Conservation (phyloP, 1,284 basidiomycete species). For the Tetrapyrgos nigripes region DNA sequence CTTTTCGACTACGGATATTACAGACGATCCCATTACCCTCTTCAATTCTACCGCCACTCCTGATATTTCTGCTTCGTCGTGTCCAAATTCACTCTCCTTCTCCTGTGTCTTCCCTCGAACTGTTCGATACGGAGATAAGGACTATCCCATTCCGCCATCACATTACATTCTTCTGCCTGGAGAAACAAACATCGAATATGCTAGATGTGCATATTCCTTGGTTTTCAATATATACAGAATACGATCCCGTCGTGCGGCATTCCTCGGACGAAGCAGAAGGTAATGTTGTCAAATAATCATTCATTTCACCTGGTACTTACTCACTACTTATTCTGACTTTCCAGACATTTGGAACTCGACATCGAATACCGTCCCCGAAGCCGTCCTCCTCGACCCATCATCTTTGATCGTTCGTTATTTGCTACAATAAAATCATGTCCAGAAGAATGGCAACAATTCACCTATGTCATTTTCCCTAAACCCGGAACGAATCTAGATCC, state of each 20-base stretch:
- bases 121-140: constrained; percentile 11
- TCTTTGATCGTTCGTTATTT: constrained; percentile 7
- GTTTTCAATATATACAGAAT: constrained; percentile 16
- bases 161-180: constrained; percentile 21
- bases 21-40: constrained; percentile 8
- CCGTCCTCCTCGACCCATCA: constrained; percentile 14
- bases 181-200: constrained; percentile 18
- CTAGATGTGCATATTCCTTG: constrained; percentile 21
- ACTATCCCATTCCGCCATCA: constrained; percentile 24
- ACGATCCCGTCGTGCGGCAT: constrained; percentile 9
- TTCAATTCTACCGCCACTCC: constrained; percentile 3
- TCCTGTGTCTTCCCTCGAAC: constrained; percentile 17
- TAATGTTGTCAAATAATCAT: background rate
- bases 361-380: constrained; percentile 15
- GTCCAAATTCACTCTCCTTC: constrained; percentile 20
- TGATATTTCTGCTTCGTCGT: constrained; percentile 4
- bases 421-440: constrained; percentile 14
- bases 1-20: constrained; percentile 5
- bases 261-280: constrained; percentile 14
- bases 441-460: constrained; percentile 16
- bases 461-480: constrained; percentile 7
- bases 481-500: constrained; percentile 5
- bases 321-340: background rate
- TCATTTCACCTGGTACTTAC: background rate
- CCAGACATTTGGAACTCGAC: constrained; percentile 3